Percentiles rank a stretch among this genome's conserved stretches.
phyloP scores from a whole-genome alignment of 1,139 yeast species.

The Blastobotrys persicus region DNA sequence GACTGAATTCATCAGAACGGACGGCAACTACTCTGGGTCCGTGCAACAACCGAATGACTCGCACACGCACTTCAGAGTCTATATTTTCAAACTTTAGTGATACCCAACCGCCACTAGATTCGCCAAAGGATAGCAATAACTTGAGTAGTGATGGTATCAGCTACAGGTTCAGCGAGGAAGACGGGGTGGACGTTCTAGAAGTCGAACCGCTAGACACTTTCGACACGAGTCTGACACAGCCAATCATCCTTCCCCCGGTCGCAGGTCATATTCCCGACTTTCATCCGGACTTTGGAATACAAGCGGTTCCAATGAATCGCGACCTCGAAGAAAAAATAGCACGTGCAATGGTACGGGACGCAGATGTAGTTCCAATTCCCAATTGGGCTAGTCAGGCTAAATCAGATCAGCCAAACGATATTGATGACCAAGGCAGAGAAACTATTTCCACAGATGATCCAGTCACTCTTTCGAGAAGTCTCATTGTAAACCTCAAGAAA shows the following conservation, averaged over 20 bases:
- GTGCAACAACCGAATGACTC: not conserved
- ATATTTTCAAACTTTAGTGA: not conserved
- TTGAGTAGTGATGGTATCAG: not conserved
- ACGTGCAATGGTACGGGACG: slow-evolving; percentile 28
- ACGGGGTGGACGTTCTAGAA: slow-evolving; percentile 19
- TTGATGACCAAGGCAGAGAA: too few relatives aligned
- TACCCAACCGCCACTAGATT: not conserved
- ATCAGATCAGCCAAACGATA: not conserved
- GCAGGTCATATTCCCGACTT: slow-evolving; percentile 32
- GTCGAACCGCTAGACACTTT: slow-evolving; percentile 13
- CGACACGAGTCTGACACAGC: slow-evolving; percentile 12
- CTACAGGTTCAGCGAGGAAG: slow-evolving; percentile 13
- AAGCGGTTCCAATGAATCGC: slow-evolving; percentile 28
- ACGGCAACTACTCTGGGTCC: not conserved
- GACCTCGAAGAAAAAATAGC: slow-evolving; percentile 30
- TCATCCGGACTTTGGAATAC: slow-evolving; percentile 33
- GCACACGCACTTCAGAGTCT: not conserved
- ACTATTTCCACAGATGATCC: not conserved
- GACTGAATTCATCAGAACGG: not conserved
- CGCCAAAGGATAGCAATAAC: not conserved
- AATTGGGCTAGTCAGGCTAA: slow-evolving; percentile 1
- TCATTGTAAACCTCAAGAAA: slow-evolving; percentile 14
- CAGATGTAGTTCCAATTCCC: slow-evolving; percentile 15
- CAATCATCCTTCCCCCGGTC: slow-evolving; percentile 29
- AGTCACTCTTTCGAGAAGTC: slow-evolving; percentile 13